Conservation (phyloP, 495 filamentous ascomycete species). For the Mycothermus thermophilus region DNA sequence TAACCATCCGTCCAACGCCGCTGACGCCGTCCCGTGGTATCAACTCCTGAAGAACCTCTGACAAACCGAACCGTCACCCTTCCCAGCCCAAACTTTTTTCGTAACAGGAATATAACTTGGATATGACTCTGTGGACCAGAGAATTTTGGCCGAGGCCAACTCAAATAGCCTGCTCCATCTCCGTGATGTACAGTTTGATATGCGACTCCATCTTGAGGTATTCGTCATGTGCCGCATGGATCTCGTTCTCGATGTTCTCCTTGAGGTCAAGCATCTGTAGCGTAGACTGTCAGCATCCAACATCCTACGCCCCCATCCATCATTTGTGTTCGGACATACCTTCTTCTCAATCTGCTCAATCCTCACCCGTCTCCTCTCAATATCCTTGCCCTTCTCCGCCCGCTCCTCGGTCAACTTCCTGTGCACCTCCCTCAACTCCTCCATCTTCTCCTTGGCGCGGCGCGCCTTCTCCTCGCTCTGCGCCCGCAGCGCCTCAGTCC, state of each 20-base stretch:
- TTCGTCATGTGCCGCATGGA: conserved; percentile 74
- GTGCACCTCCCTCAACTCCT: conserved; percentile 72
- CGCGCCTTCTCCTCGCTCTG: conserved; percentile 69
- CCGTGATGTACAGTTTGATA: conserved; percentile 92
- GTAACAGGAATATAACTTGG: too few species aligned
- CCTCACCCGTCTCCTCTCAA: conserved; percentile 75
- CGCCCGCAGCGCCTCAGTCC: conserved; percentile 66
- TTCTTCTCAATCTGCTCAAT: conserved; percentile 99
- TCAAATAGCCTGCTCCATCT: conserved; percentile 91
- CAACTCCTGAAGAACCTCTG: conserved; percentile 3
- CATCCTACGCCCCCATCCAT: neutral
- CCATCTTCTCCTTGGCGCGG: conserved; percentile 72
- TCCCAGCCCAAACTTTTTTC: too few species aligned
- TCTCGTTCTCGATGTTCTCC: conserved; percentile 90
- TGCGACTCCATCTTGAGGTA: conserved; percentile 94
- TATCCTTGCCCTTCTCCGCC: conserved; percentile 69
- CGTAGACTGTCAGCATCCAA: conserved; percentile 22
- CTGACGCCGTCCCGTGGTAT: conserved; percentile 12
- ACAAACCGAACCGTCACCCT: conserved; percentile 4
- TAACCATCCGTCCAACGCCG: conserved; percentile 2
- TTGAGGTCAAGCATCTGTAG: conserved; percentile 86
- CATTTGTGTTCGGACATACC: conserved; percentile 36
- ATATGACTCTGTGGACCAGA: too few species aligned
- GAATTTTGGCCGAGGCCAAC: neutral
- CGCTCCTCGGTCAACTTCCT: conserved; percentile 71